A percentile compares a stretch with the other conserved stretches of the same genome.
Evolutionary conservation across 768 basidiomycete genomes (phyloP).

Genomic region (Epithele typhae): DNA sequence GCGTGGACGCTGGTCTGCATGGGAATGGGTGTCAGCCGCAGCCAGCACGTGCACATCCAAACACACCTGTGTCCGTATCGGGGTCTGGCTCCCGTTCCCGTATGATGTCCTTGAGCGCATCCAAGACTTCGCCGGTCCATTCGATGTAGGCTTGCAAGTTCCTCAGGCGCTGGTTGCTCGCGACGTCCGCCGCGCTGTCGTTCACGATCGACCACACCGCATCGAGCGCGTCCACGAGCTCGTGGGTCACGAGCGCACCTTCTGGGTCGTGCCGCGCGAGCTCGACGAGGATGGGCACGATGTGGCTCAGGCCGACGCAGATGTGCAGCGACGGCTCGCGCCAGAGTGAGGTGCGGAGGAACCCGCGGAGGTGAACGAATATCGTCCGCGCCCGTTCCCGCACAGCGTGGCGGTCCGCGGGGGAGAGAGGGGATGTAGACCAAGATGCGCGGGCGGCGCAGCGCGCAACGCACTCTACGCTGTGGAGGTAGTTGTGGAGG

Average conservation of each 20-base stretch:
- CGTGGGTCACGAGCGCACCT: conserved; percentile 3
- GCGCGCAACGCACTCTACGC: conserved; percentile 3
- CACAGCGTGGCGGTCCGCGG: background rate
- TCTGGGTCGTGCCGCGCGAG: conserved; percentile 1
- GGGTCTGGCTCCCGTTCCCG: background rate
- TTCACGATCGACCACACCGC: conserved; percentile 4
- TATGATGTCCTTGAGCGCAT: conserved; percentile 5
- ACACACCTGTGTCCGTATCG: background rate
- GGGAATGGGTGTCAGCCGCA: no score
- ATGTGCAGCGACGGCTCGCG: conserved; percentile 8
- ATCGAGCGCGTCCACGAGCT: conserved; percentile 6
- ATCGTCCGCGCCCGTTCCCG: conserved; percentile 1
- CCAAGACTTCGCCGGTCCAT: conserved; percentile 9
- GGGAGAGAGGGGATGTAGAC: background rate
- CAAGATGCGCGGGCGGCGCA: background rate
- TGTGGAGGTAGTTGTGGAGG: conserved; percentile 6
- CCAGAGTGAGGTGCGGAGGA: conserved; percentile 7
- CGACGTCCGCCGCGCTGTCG: background rate
- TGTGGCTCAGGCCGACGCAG: conserved; percentile 10
- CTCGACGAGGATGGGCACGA: conserved; percentile 8
- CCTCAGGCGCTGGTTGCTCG: background rate
- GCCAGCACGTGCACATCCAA: no score
- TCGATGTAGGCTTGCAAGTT: conserved; percentile 8
- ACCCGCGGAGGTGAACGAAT: conserved; percentile 3
- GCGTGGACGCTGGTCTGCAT: no score